Base-by-base conservation (phyloP, 176 grass and related monocot genomes). In the Carex kokanica region DNA sequence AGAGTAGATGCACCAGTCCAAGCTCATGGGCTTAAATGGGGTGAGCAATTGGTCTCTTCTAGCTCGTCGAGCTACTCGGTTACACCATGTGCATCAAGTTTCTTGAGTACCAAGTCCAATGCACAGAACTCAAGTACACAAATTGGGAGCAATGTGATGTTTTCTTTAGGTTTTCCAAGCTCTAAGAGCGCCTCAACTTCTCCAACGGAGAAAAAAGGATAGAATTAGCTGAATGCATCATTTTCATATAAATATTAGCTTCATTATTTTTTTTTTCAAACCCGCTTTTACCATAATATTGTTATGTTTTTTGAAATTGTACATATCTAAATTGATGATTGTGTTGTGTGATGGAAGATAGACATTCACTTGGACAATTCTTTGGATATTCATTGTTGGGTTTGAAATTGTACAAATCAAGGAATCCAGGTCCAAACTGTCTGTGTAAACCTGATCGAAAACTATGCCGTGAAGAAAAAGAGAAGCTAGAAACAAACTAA, bases 131-230 rank as follows among this genome's bases (percentile, higher is more conserved):
- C 85, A 1, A 90, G 20, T 74, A 64, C 52, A 24, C 85, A 89
- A 64, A 59, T 81, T 63, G 87, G 82, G 25, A 88, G 61, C 24
- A 75, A 73, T 47, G 62, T 83, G 84, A 49, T 79, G 71, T 90
- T 93, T 83, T 75, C 91, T 8, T 65, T 87, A 41, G 87, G 83
- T 60, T 58, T 89, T 55, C 83, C 90, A 38, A 71, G 83, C 45
- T 63, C 92, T 56, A 78, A 85, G 41, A 89, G 92, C 31, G 59
- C 88, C 1, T 89, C 94, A 8, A 62, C 81, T 31, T 86, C 88
- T 81, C 87, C 90, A 2, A 82, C 83, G 62, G 64, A 89, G 21
- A 90, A 89, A n/a, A 72, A 61, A 91, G 66, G 78, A 86, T 78
- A 32, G 85, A 23, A 63, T 40, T 16, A 83, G 54, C 60, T 86